Evolutionary conservation across 2,329 filamentous ascomycete genomes (phyloP).

Genomic region (Ophioceras dolichostomum): DNA sequence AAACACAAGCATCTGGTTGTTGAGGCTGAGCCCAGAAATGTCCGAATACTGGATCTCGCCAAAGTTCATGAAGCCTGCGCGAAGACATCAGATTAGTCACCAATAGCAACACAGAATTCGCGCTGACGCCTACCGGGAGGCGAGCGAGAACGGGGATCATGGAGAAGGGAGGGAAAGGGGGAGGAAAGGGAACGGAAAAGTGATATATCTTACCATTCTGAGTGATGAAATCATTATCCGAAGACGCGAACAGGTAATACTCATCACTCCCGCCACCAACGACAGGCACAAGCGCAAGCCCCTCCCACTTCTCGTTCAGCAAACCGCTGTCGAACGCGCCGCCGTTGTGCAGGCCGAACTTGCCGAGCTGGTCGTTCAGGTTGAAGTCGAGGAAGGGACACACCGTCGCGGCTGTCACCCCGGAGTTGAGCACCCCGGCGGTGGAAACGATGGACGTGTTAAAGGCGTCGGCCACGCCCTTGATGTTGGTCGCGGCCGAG

Average conservation of each 20-base stretch:
- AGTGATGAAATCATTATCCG: slow-evolving; percentile 66
- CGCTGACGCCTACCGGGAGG: too few relatives aligned
- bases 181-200: too few relatives aligned
- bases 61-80: background rate
- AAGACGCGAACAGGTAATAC: slow-evolving; percentile 56
- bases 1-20: background rate
- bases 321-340: slow-evolving; percentile 43
- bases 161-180: too few relatives aligned
- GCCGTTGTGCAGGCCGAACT: slow-evolving; percentile 58
- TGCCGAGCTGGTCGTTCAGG: slow-evolving; percentile 47
- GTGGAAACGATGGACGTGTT: slow-evolving; percentile 12
- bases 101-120: too few relatives aligned
- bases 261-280: slow-evolving; percentile 30
- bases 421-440: slow-evolving; percentile 4
- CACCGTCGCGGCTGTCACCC: slow-evolving; percentile 45
- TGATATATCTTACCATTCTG: slow-evolving; percentile 55
- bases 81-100: too few relatives aligned
- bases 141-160: too few relatives aligned
- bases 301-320: slow-evolving; percentile 71
- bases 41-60: background rate
- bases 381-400: slow-evolving; percentile 60
- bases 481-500: slow-evolving; percentile 46
- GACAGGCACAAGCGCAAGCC: slow-evolving; percentile 48
- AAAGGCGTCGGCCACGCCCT: slow-evolving; percentile 26
- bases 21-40: background rate